Evolutionary conservation across 2,329 filamentous ascomycete genomes (phyloP).

Genomic region (Akanthomyces muscarius): DNA sequence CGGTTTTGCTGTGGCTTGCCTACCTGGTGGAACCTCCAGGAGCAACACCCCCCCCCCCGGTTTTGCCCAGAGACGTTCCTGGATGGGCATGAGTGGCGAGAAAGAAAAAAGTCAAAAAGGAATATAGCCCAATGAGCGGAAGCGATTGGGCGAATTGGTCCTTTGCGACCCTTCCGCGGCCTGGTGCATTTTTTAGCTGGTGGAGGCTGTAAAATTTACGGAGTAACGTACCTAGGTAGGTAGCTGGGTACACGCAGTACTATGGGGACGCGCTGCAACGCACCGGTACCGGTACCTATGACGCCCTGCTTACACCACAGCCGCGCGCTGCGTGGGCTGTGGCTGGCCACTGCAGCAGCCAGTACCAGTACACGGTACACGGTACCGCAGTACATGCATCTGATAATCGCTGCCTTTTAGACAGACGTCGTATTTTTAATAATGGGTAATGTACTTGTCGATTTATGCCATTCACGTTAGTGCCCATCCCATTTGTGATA

Average conservation of each 20-base stretch:
- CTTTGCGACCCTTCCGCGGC: background rate
- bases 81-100: constrained; percentile 9
- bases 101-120: background rate
- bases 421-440: background rate
- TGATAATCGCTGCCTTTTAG: background rate
- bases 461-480: constrained; percentile 7
- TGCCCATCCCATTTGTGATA: background rate
- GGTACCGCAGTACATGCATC: background rate
- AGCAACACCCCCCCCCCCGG: background rate
- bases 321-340: background rate
- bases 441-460: background rate
- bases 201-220: background rate
- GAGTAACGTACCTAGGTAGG: background rate
- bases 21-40: background rate
- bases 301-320: background rate
- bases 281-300: background rate
- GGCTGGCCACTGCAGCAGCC: no score
- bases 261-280: background rate
- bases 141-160: background rate
- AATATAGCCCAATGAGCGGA: background rate
- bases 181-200: background rate
- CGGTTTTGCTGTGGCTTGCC: constrained; percentile 12
- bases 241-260: background rate
- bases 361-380: background rate
- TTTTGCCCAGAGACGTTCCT: constrained; percentile 14